Base-by-base conservation (phyloP, 768 basidiomycete genomes). In the Tricholoma bakamatsutake region DNA sequence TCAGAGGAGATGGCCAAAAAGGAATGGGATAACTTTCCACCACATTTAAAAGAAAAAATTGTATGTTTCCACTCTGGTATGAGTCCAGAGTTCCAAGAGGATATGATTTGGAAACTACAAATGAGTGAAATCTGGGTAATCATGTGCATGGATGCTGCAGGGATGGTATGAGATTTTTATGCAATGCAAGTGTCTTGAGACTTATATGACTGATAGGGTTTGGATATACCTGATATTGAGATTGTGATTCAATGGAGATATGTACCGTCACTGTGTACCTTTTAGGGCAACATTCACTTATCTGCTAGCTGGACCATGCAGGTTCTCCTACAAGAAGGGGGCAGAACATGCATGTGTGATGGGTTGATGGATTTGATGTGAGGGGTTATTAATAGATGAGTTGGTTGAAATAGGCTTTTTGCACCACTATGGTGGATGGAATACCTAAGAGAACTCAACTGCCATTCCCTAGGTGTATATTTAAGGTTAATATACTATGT, bases 51-150 rank as follows among this genome's bases (percentile, higher is more conserved):
- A 31, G n/a, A 40, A 10, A 40, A 53, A 15, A 37, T 58, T n/a
- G n/a, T 21, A 15, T 67, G 64, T 60, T 66, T 64, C 35, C 62
- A 65, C 35, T 55, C 62, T 3, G 58, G 53, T 6, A 63, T 65
- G 62, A 53, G 39, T 10, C 35, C 27, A 1, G 42, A 55, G 11
- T 61, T 60, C 48, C 21, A 46, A 4, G 40, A n/a, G 3, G 58
- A 61, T 15, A 34, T 21, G 17, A 57, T 63, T n/a, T 9, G 48
- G 4, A 39, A 47, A 3, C 34, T 60, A 18, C 13, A 40, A 33
- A 39, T 2, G 3, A 43, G 57, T 5, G 55, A 60, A 9, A 13
- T 63, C 2, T 62, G 57, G 55, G 63, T 61, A 8, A 17, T 59
- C 6, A 27, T n/a, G n/a, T n/a, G n/a, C n/a, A n/a, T 46, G 33